Percentiles rank a stretch among this genome's conserved stretches.
These are phyloP conservation scores for Dillenia turbinata DNA, from an alignment of 164 flowering plant species.

Conservation along the genomic window DNA sequence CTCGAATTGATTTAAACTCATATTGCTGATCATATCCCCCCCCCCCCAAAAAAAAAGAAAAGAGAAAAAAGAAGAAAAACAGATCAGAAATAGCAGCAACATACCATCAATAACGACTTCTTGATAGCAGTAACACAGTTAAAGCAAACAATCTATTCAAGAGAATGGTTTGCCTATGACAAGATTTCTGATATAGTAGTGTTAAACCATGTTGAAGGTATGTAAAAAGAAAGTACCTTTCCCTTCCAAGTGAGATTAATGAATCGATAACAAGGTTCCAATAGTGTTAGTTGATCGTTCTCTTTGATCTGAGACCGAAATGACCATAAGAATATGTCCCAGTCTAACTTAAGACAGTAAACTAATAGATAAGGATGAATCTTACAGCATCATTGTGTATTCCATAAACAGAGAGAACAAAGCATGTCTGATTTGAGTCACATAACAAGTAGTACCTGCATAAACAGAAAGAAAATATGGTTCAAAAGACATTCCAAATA, in stretches of 20 bases:
- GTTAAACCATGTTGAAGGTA: no score
- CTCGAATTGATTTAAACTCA: constrained; percentile 70
- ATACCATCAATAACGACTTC: no score
- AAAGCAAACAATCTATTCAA: no score
- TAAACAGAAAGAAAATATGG: constrained; percentile 2
- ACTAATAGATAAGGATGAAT: constrained; percentile 5
- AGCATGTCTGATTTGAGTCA: constrained; percentile 64
- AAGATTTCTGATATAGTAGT: no score
- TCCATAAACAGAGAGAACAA: constrained; percentile 68
- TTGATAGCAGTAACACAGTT: no score
- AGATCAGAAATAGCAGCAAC: background rate
- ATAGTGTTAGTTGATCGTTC: constrained; percentile 64
- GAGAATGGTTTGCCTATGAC: no score
- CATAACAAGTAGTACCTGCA: constrained; percentile 76
- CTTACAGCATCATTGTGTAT: constrained; percentile 58
- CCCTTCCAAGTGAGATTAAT: constrained; percentile 68
- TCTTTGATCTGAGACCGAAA: constrained; percentile 57
- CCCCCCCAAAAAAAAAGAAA: background rate
- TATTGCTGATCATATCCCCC: constrained; percentile 67
- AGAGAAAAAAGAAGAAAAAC: constrained; percentile 2
- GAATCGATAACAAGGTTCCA: constrained; percentile 52
- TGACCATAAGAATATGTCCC: no score
- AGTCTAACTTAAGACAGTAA: background rate
- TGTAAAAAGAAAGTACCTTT: constrained; percentile 40
- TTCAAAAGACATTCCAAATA: background rate